Evolutionary conservation across 306 rosid species (phyloP), one percentile per base, ranked within the genome.

Genomic region (Vigna nakashimae): DNA sequence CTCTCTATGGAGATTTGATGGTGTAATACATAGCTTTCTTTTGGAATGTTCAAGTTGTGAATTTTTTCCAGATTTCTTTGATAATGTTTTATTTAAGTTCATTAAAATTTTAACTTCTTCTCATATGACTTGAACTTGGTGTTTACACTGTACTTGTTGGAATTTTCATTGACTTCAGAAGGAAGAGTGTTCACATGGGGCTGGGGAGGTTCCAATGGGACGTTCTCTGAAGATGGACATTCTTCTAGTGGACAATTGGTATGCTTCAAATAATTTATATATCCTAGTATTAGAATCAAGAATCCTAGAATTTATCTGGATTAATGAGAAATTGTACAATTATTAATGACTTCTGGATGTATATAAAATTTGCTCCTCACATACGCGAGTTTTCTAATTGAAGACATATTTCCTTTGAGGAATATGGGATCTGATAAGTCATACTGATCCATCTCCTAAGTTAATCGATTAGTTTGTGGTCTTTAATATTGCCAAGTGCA

Each of bases 241-340:
- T 94, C 98, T 59, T 94, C 98, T 1, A 96, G 94, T 62, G 98
- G 97, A 70, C 98, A 94, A 85, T 80, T 94, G 96, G 98, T 94
- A 75, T 82, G 86, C 67, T 84, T 78, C 80, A 20, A 73, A 40
- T 78, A 18, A 15, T 73, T 77, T 42, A 24, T 42, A 24, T 9
- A 60, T 52, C 43, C 28, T 71, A 59, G 58, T 79, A 34, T 22
- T 30, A 62, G 42, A 77, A 68, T 28, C n/a, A 51, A 53, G 59
- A 53, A 53, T 18, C 59, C 43, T 46, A 42, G 40, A 73, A 67
- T 18, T 53, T 55, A 22, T 65, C 60, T 59, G 26, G 55, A 62
- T 58, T 69, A 62, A 65, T 45, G 6, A 53, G 53, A 17, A 79
- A 74, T 22, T 60, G 22, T 65, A 40, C 67, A 52, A 64, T 50